Base-by-base conservation (phyloP, 805 yeast species). In the Metschnikowia reukaufii region DNA sequence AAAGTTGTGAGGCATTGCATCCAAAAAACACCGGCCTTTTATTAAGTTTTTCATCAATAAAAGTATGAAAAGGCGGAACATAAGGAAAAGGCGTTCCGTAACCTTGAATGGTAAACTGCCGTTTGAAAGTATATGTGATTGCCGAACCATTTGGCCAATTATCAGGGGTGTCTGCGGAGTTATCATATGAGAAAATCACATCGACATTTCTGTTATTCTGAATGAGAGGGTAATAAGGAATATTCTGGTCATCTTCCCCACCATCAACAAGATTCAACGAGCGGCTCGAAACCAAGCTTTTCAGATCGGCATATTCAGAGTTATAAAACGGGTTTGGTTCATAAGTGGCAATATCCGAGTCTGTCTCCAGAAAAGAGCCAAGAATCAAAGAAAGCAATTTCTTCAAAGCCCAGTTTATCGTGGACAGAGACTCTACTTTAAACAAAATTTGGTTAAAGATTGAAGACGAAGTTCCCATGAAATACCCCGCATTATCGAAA, bases 391-490 rank as follows among this genome's bases (percentile, higher is more conserved):
- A 42, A 21, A 70, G 45, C 13, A 67, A 38, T 12, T 52, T 48
- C 25, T 59, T 52, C 15, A 69, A 47, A 1, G 58, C 52, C 36
- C 50, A 45, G n/a, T 36, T 45, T 15, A 52, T 27, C 29, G 38
- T 18, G 34, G 56, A 40, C 19, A 57, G 58, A 17, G 80, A 62
- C 61, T 84, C 82, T 47, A 86, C 63, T 53, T 76, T 75, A 37
- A 84, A 64, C 16, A 87, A 60, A 42, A 84, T 71, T 62, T 81
- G 82, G 61, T 86, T 88, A 72, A 89, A 89, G 39, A 89, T 66
- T 1, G 92, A 75, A 2, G 96, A 85, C 1, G 96, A 87, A 6
- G 96, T 83, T 32, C 95, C 96, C 67, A 88, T 70, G 27, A 87
- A 68, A 60, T 81, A 90, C 6, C 96, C 95, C 6, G 87, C 72